phyloP scores from a whole-genome alignment of 495 filamentous ascomycete species.

The Hypoxylon crocopeplum region DNA sequence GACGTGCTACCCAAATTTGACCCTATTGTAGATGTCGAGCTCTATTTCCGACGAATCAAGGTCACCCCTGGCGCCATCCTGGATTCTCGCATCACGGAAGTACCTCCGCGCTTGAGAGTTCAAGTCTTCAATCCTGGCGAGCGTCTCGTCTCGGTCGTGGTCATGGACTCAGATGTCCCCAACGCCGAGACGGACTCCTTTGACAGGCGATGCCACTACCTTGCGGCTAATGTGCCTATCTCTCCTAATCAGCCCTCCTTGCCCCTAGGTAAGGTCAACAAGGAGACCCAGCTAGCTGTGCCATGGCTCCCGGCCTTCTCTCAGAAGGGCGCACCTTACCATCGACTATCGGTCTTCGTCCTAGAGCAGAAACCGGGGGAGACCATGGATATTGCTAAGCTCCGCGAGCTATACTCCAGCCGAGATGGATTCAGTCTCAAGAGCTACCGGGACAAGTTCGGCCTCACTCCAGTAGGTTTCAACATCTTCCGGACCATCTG shows the following conservation, averaged over 20 bases:
- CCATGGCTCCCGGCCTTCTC: conserved; percentile 86
- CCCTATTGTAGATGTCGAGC: conserved; percentile 75
- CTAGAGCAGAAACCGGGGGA: conserved; percentile 74
- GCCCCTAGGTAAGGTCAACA: conserved; percentile 53
- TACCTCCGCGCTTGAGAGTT: conserved; percentile 74
- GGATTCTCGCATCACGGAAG: conserved; percentile 70
- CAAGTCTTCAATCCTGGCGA: conserved; percentile 84
- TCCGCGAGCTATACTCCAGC: conserved; percentile 59
- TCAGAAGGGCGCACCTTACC: conserved; percentile 90
- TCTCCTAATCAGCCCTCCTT: conserved; percentile 55
- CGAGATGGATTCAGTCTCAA: conserved; percentile 76
- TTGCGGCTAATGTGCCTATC: conserved; percentile 70
- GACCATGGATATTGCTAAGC: conserved; percentile 63
- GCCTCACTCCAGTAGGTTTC: conserved; percentile 76
- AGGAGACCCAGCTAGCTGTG: conserved; percentile 69
- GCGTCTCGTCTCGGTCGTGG: conserved; percentile 80
- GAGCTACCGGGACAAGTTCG: conserved; percentile 70
- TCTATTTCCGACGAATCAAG: conserved; percentile 74
- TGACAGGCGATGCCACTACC: conserved; percentile 80
- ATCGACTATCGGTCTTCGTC: conserved; percentile 83
- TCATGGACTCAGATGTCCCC: conserved; percentile 92
- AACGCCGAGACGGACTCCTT: conserved; percentile 78
- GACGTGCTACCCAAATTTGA: conserved; percentile 88
- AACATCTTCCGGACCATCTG: conserved; percentile 87
- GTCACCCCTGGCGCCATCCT: conserved; percentile 81